phyloP scores from a whole-genome alignment of 2,329 filamentous ascomycete genomes.

The Stromatinia cepivora region DNA sequence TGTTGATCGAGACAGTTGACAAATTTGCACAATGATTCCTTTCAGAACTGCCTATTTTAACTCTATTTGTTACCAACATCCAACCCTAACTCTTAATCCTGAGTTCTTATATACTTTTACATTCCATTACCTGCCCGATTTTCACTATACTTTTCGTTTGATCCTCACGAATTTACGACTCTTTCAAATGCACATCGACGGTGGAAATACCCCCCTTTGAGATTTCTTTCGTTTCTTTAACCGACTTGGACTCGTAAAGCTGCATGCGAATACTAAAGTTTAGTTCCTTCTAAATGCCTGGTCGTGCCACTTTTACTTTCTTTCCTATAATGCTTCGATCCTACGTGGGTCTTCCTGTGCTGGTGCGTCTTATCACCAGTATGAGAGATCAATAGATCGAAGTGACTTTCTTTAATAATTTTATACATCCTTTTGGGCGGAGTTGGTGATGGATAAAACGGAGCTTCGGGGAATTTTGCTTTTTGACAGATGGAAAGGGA shows the following conservation, averaged over 20 bases:
- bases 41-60: background rate
- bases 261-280: background rate
- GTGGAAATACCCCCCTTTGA: conserved; percentile 7
- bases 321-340: background rate
- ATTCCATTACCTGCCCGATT: background rate
- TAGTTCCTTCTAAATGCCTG: background rate
- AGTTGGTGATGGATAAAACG: background rate
- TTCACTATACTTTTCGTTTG: background rate
- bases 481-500: background rate
- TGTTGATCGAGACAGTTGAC: background rate
- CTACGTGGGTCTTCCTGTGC: background rate
- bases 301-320: background rate
- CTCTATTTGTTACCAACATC: background rate
- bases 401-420: background rate
- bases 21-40: too few species aligned
- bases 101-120: background rate
- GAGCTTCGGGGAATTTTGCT: background rate
- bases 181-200: background rate
- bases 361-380: background rate
- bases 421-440: background rate
- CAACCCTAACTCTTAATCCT: background rate
- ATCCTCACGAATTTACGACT: conserved; percentile 8
- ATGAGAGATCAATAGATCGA: background rate
- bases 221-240: background rate
- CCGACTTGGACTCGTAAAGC: background rate